Percentiles rank a stretch among this genome's conserved stretches.
Evolutionary conservation across 148 eudicot species (phyloP).

Genomic region (Heliamphora exappendiculata): DNA sequence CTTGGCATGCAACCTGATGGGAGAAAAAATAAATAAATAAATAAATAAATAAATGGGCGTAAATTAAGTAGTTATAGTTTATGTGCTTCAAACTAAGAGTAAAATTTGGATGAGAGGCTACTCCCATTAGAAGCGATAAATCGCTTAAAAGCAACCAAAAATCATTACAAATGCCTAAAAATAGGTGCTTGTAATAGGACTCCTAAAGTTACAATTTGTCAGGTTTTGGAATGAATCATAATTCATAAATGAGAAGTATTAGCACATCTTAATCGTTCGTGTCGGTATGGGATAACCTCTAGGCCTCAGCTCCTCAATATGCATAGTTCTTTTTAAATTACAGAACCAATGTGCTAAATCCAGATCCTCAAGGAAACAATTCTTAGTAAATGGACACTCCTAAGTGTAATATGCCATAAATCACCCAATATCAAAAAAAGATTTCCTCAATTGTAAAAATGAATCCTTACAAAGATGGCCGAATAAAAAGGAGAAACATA

Average conservation of each 20-base stretch:
- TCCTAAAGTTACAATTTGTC: background rate
- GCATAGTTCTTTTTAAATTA: background rate
- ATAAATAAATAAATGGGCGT: background rate
- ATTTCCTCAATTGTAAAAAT: background rate
- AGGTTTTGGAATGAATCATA: background rate
- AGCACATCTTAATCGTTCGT: background rate
- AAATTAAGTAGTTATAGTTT: background rate
- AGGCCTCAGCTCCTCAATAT: background rate
- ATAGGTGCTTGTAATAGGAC: background rate
- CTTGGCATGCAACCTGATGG: slow-evolving; percentile 74
- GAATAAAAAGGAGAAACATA: background rate
- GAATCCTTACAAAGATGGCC: background rate
- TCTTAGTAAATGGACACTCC: background rate
- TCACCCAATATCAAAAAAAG: too few species aligned
- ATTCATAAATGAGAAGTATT: background rate
- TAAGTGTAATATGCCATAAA: background rate
- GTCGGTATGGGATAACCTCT: background rate
- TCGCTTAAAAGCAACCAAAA: background rate
- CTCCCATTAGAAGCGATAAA: background rate
- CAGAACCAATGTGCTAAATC: background rate
- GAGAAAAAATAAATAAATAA: too few species aligned
- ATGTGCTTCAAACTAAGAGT: background rate
- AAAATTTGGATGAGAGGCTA: background rate
- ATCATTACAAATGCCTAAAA: background rate
- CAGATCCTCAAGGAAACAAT: background rate